phyloP scores from a whole-genome alignment of 2,329 filamentous ascomycete species.

The Cordyceps cicadae region DNA sequence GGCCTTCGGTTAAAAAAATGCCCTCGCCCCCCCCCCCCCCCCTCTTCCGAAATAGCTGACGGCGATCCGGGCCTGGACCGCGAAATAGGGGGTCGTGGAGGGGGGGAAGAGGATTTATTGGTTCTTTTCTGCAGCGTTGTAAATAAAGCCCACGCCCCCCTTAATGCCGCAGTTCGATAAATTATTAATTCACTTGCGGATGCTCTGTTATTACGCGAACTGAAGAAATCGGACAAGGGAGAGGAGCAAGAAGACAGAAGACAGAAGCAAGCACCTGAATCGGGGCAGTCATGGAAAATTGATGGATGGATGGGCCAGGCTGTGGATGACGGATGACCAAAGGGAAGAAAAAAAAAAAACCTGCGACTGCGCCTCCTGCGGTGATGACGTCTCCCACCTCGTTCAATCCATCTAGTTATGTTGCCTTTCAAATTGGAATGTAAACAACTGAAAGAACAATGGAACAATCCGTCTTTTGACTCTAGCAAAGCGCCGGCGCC shows the following conservation, averaged over 20 bases:
- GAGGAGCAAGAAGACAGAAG: not conserved
- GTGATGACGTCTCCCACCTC: not conserved
- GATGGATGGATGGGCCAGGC: no score
- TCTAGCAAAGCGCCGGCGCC: no score
- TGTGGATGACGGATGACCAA: not conserved
- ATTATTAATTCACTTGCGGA: no score
- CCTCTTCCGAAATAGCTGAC: not conserved
- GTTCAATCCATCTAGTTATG: no score
- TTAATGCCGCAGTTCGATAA: not conserved
- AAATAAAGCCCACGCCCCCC: not conserved
- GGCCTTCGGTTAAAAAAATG: no score
- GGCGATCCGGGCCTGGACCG: not conserved
- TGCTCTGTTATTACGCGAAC: not conserved
- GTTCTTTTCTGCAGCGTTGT: not conserved
- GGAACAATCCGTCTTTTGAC: no score
- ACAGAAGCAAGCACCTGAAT: not conserved
- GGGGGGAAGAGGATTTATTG: not conserved
- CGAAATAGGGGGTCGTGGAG: not conserved
- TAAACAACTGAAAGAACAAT: no score
- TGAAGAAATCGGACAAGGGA: not conserved
- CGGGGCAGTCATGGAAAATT: not conserved
- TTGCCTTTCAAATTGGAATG: no score
- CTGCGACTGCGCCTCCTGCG: not conserved
- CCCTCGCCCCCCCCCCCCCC: no score
- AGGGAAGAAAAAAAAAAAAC: not conserved